Evolutionary conservation across 2,329 filamentous ascomycete genomes (phyloP).

Genomic region (Gnomoniopsis smithogilvyi): DNA sequence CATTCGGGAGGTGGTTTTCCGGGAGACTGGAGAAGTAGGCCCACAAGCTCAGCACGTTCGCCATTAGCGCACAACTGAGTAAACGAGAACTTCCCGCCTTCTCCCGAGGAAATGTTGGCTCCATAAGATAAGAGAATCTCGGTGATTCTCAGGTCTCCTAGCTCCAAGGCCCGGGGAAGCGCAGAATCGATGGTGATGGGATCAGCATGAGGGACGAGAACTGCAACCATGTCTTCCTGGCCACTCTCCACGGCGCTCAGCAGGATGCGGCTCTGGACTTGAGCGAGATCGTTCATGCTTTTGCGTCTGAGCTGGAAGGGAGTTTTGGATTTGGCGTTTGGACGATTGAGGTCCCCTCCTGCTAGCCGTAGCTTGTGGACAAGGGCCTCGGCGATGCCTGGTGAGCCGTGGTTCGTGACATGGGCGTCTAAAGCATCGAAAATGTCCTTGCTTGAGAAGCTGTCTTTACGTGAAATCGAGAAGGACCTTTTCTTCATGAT

Average conservation of each 20-base stretch:
- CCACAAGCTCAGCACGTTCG: conserved; percentile 42
- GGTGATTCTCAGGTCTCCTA: conserved; percentile 39
- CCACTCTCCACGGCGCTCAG: conserved; percentile 48
- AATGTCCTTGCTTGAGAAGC: conserved; percentile 51
- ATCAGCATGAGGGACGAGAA: conserved; percentile 53
- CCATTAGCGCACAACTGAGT: conserved; percentile 46
- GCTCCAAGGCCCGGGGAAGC: conserved; percentile 46
- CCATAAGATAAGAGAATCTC: conserved; percentile 50
- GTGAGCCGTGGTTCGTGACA: conserved; percentile 45
- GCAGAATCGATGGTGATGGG: conserved; percentile 46
- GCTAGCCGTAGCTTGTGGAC: conserved; percentile 45
- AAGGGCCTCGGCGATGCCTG: conserved; percentile 55
- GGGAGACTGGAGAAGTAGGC: conserved; percentile 46
- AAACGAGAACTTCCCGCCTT: conserved; percentile 52
- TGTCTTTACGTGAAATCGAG: conserved; percentile 44
- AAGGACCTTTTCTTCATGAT: conserved; percentile 36
- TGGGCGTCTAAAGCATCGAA: conserved; percentile 49
- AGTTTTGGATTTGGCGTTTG: conserved; percentile 43
- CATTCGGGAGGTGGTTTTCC: conserved; percentile 40
- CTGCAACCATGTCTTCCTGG: conserved; percentile 50
- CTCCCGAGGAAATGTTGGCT: conserved; percentile 43
- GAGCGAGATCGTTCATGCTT: conserved; percentile 48
- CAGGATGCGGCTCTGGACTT: conserved; percentile 49
- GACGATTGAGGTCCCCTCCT: conserved; percentile 49
- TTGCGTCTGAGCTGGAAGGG: conserved; percentile 45